Evolutionary conservation across 2,329 filamentous ascomycete species (phyloP), one percentile per base, ranked within the genome.

Genomic region (Aspergillus sp.): DNA sequence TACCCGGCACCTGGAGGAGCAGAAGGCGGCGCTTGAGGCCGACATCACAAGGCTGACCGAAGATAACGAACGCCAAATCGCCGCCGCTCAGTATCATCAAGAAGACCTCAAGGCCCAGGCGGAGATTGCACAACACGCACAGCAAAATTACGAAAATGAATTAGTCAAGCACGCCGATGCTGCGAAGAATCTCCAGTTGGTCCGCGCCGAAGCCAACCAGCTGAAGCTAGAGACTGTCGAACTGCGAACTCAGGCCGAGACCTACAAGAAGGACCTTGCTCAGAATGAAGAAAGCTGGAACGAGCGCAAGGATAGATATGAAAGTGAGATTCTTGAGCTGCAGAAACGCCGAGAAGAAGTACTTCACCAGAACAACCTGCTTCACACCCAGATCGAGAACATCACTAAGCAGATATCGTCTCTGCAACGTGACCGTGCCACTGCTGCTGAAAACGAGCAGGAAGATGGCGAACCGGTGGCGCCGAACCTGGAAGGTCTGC

Each of bases 101-200:
- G 89, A 96, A 66, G 93, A 98, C 67, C 85, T 98, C 42, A 93
- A 95, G 60, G 88, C 91, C 0, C 95, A 99, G 74, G 93, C 93
- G 26, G 90, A 96, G 44, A 98, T 99, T 68, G 92, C 95, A 2
- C 88, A 91, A 53, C 90, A 91, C 72, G 92, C 95, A 3, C 95
- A 99, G 71, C 89, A 96, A 70, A 93, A 95, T 65, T 99, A 99
- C 70, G 96, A 99, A 73, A 88, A 88, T 61, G 95, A 99, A 73
- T 83, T 99, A 11, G 85, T 96, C 67, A 97, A 95, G 78, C 95
- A 99, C 75, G 93, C 93, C 2, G 91, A 97, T 64, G 95, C 93
- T n/a, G 91, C 93, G 12, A 93, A 92, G 75, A 85, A 86, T 36
- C 81, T 97, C 13, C 91, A 96, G 65, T 82, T 82, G 53, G 80